phyloP scores from a whole-genome alignment of 23 red algal genomes.

The Agarophyton chilense region DNA sequence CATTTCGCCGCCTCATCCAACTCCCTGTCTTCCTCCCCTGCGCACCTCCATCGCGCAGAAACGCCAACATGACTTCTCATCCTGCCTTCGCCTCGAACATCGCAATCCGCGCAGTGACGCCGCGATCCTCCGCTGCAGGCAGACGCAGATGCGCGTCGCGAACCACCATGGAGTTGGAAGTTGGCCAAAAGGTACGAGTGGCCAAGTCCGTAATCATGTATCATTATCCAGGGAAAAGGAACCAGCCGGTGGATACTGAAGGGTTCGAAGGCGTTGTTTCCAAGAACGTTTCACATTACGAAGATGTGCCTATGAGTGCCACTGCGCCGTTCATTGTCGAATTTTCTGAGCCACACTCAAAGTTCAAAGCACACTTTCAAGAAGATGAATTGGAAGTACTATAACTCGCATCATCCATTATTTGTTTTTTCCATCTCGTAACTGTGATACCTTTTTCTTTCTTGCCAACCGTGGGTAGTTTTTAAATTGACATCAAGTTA shows the following conservation, averaged over 20 bases:
- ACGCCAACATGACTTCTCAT: background rate
- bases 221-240: slow-evolving; percentile 47
- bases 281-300: slow-evolving; percentile 28
- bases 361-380: slow-evolving; percentile 67
- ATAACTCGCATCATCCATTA: background rate
- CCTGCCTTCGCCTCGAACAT: background rate
- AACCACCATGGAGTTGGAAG: slow-evolving; percentile 32
- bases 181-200: slow-evolving; percentile 62
- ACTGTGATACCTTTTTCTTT: background rate
- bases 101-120: background rate
- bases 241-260: slow-evolving; percentile 27
- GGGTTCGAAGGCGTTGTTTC: slow-evolving; percentile 63
- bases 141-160: background rate
- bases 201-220: slow-evolving; percentile 66
- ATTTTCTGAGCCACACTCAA: slow-evolving; percentile 40
- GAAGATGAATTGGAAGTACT: slow-evolving; percentile 66
- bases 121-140: background rate
- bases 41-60: too few species aligned
- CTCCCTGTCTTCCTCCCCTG: background rate
- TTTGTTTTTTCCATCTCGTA: background rate
- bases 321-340: slow-evolving; percentile 52
- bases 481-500: background rate
- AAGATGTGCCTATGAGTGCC: slow-evolving; percentile 37
- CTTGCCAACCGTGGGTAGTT: background rate
- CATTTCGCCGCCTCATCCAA: background rate